Percentiles rank a stretch among this genome's conserved stretches.
Conservation (phyloP, 108 stramenopile genomes). For the Skeletonema marinoi region DNA sequence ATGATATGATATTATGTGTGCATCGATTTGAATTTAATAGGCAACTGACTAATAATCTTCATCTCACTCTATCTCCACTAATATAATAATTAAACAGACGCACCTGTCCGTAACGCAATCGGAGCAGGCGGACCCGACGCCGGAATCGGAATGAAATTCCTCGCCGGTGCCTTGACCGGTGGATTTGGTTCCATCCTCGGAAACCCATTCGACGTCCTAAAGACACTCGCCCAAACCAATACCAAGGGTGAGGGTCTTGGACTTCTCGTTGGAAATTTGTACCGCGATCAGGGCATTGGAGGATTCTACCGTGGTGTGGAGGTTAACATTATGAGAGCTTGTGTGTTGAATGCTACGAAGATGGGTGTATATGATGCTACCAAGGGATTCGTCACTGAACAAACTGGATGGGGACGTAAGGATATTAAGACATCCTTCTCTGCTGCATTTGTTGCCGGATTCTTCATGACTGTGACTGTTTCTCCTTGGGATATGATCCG, state of each 20-base stretch:
- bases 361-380: slow-evolving; percentile 90
- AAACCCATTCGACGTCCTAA: slow-evolving; percentile 92
- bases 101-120: slow-evolving; percentile 68
- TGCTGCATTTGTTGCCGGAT: slow-evolving; percentile 83
- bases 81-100: slow-evolving; percentile 20
- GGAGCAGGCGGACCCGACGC: slow-evolving; percentile 78
- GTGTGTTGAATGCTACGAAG: slow-evolving; percentile 93
- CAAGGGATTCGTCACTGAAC: slow-evolving; percentile 81
- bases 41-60: neutral
- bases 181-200: slow-evolving; percentile 85
- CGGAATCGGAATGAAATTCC: slow-evolving; percentile 84
- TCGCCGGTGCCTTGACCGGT: slow-evolving; percentile 87
- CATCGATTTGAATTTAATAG: no score
- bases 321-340: slow-evolving; percentile 86
- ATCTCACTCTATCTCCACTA: neutral
- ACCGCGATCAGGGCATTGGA: slow-evolving; percentile 81
- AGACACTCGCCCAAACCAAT: slow-evolving; percentile 90
- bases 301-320: slow-evolving; percentile 92
- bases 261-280: slow-evolving; percentile 68
- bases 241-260: slow-evolving; percentile 58
- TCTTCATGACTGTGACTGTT: slow-evolving; percentile 91
- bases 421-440: slow-evolving; percentile 70
- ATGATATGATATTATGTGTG: no score
- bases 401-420: slow-evolving; percentile 79
- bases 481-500: slow-evolving; percentile 73